Evolutionary conservation across 2,329 filamentous ascomycete species (phyloP).

Genomic region (Didymella pinodella): DNA sequence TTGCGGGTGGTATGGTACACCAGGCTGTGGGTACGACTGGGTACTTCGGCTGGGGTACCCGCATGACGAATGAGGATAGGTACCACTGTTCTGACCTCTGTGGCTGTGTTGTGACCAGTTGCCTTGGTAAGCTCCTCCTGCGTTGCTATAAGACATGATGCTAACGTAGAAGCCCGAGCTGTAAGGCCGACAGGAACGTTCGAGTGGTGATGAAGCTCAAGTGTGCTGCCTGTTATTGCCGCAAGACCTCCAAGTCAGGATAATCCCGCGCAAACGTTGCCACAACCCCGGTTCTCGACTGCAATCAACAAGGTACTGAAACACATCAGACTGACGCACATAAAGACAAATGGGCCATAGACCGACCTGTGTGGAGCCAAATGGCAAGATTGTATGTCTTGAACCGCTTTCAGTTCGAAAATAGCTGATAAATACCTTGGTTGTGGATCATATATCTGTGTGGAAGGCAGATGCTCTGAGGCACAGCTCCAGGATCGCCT

Average conservation of each 20-base stretch:
- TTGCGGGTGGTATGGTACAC: neutral
- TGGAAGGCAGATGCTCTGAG: constrained; percentile 7
- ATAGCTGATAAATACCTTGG: neutral
- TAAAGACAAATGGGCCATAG: neutral
- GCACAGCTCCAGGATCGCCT: constrained; percentile 14
- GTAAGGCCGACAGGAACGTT: neutral
- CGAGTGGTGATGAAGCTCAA: neutral
- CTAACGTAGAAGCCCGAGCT: neutral
- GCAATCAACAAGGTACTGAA: constrained; percentile 5
- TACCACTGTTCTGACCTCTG: neutral
- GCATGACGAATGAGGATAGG: neutral
- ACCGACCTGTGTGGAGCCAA: neutral
- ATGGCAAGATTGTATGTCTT: neutral
- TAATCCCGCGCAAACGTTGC: constrained; percentile 8
- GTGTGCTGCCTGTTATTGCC: no score
- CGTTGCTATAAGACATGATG: constrained; percentile 10
- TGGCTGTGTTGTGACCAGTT: constrained; percentile 7
- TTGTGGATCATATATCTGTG: constrained; percentile 4
- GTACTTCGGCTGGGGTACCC: neutral
- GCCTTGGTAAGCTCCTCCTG: neutral
- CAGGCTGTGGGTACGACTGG: neutral
- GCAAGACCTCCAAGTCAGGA: neutral
- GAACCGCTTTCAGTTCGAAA: neutral
- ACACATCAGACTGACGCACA: constrained; percentile 1
- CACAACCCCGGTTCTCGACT: neutral